phyloP scores from a whole-genome alignment of 345 rosid genomes.

The Laguncularia racemosa region DNA sequence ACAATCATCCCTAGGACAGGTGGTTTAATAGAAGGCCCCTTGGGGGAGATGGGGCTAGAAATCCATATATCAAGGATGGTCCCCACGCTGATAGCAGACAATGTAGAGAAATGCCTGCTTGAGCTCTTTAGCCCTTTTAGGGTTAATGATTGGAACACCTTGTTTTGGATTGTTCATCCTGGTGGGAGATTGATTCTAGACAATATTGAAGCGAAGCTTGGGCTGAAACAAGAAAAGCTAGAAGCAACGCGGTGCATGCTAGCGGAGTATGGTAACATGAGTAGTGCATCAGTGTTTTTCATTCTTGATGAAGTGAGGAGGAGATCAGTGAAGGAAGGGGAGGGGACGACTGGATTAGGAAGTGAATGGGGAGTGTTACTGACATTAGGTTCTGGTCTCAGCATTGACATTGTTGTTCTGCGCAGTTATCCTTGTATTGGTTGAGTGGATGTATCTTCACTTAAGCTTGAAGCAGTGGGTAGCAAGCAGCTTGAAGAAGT shows the following conservation, averaged over 20 bases:
- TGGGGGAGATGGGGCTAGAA: conserved; percentile 3
- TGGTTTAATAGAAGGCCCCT: conserved; percentile 1
- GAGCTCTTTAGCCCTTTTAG: conserved; percentile 2
- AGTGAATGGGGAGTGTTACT: conserved; percentile 8
- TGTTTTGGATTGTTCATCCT: conserved; percentile 19
- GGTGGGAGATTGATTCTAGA: conserved; percentile 1
- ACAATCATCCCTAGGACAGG: conserved; percentile 10
- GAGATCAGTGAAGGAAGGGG: neutral
- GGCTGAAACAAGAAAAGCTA: conserved; percentile 7
- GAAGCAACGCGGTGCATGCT: conserved; percentile 6
- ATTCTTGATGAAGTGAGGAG: conserved; percentile 13
- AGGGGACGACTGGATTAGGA: neutral
- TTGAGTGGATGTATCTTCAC: too few relatives aligned
- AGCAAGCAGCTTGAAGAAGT: too few relatives aligned
- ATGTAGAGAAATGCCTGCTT: conserved; percentile 1
- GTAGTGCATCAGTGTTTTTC: conserved; percentile 6
- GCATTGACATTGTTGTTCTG: conserved; percentile 6
- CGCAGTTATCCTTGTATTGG: neutral
- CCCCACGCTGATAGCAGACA: neutral
- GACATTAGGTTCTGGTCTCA: conserved; percentile 11
- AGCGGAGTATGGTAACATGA: conserved; percentile 16
- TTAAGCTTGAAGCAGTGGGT: too few relatives aligned
- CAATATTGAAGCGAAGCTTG: conserved; percentile 6
- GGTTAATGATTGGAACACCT: conserved; percentile 12
- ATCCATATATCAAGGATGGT: neutral